phyloP scores from a whole-genome alignment of 768 basidiomycete species.

The Panellus pusillus region DNA sequence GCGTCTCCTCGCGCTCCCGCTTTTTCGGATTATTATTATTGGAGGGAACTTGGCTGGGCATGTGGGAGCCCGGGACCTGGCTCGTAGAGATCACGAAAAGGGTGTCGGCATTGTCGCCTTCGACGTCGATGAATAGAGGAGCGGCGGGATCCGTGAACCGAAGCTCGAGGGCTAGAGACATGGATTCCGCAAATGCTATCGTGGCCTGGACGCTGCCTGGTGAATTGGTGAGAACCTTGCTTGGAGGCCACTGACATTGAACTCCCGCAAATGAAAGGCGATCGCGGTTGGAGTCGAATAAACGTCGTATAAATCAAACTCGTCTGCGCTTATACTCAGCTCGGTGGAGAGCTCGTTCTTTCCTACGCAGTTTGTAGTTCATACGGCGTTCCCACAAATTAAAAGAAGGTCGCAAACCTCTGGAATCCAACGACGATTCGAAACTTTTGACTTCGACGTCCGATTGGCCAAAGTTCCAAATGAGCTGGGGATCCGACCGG shows the following conservation, averaged over 20 bases:
- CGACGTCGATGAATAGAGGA: constrained; percentile 77
- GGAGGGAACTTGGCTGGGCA: constrained; percentile 25
- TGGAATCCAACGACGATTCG: constrained; percentile 64
- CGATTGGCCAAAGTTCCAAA: constrained; percentile 73
- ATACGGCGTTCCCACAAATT: neutral
- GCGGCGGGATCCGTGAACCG: constrained; percentile 74
- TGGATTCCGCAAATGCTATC: constrained; percentile 74
- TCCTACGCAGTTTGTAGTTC: constrained; percentile 38
- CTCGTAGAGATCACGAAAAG: constrained; percentile 83
- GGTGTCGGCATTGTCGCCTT: constrained; percentile 61
- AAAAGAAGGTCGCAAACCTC: constrained; percentile 42
- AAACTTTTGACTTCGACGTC: constrained; percentile 71
- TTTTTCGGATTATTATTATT: constrained; percentile 33
- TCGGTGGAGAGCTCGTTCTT: constrained; percentile 71
- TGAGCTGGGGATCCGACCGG: constrained; percentile 74
- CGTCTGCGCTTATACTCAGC: constrained; percentile 71
- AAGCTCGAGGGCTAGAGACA: constrained; percentile 62
- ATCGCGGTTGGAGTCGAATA: constrained; percentile 62
- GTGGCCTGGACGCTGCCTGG: constrained; percentile 56
- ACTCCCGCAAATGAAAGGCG: constrained; percentile 81
- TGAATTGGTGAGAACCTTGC: neutral
- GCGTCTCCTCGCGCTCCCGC: constrained; percentile 45
- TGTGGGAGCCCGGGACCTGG: constrained; percentile 45
- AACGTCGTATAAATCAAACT: constrained; percentile 78
- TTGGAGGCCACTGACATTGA: constrained; percentile 56